A percentile compares a stretch with the other conserved stretches of the same genome.
These are phyloP conservation scores for Achaetomiella virescens DNA, from an alignment of 495 filamentous ascomycete genomes.

Conservation along the genomic window DNA sequence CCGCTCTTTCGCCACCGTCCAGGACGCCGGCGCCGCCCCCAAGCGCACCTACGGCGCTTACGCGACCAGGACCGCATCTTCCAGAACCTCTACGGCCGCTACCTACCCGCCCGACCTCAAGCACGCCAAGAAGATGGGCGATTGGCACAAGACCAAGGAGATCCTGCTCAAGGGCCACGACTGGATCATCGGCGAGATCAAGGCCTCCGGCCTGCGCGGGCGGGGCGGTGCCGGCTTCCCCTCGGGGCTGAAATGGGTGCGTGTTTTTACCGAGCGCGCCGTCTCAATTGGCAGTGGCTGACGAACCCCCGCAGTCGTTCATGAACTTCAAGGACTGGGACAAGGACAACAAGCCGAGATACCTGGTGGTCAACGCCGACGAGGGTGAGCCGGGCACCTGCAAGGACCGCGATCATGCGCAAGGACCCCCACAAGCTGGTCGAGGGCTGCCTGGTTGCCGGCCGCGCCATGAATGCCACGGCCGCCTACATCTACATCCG, in stretches of 20 bases:
- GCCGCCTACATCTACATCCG: conserved; percentile 99
- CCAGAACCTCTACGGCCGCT: conserved; percentile 93
- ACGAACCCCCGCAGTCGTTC: conserved; percentile 65
- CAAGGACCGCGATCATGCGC: conserved; percentile 99
- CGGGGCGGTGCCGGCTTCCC: conserved; percentile 97
- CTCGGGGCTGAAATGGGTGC: conserved; percentile 97
- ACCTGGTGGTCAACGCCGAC: conserved; percentile 96
- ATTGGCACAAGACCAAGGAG: conserved; percentile 99
- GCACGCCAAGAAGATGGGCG: conserved; percentile 94
- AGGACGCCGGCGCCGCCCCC: conserved; percentile 67
- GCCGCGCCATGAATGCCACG: conserved; percentile 94
- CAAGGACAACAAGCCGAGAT: conserved; percentile 91
- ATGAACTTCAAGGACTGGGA: conserved; percentile 99
- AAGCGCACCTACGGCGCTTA: conserved; percentile 75
- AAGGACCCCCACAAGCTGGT: conserved; percentile 98
- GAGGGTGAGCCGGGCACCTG: conserved; percentile 98
- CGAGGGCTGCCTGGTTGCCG: conserved; percentile 94
- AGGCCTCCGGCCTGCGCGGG: conserved; percentile 89
- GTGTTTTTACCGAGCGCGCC: conserved; percentile 8
- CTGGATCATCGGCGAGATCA: conserved; percentile 97
- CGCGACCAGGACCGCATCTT: conserved; percentile 97
- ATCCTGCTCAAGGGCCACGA: conserved; percentile 95
- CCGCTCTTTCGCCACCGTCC: conserved; percentile 71
- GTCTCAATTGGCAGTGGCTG: conserved; percentile 8
- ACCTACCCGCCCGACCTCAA: conserved; percentile 83